These are phyloP conservation scores for Tremella mesenterica DNA, from an alignment of 768 basidiomycete species.

Conservation along the genomic window DNA sequence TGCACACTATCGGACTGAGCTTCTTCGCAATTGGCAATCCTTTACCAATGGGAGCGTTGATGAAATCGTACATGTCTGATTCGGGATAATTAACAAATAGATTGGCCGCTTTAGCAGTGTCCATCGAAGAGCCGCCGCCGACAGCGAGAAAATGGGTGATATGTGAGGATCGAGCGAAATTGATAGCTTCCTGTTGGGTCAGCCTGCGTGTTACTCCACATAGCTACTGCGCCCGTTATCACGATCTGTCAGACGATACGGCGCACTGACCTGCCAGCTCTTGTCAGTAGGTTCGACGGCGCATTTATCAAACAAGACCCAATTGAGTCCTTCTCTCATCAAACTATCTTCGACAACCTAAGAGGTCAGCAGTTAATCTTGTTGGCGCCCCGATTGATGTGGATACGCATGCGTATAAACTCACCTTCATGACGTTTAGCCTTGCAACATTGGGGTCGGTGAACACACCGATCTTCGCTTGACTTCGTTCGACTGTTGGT, in stretches of 20 bases:
- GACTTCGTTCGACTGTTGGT: conserved; percentile 21
- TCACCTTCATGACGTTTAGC: conserved; percentile 71
- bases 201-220: background rate
- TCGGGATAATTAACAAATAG: conserved; percentile 78
- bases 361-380: no score
- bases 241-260: background rate
- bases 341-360: conserved; percentile 54
- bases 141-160: conserved; percentile 71
- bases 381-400: no score
- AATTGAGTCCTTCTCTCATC: conserved; percentile 54
- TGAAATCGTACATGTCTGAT: conserved; percentile 86
- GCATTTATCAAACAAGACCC: conserved; percentile 26
- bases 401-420: no score
- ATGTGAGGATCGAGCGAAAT: conserved; percentile 74
- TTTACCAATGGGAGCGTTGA: conserved; percentile 92
- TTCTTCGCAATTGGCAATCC: conserved; percentile 69
- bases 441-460: conserved; percentile 80
- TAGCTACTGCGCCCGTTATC: background rate
- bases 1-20: conserved; percentile 75
- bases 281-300: conserved; percentile 85
- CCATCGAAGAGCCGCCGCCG: conserved; percentile 59
- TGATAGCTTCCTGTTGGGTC: conserved; percentile 62
- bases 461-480: conserved; percentile 73
- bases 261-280: conserved; percentile 34
- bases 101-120: conserved; percentile 92